These are phyloP conservation scores for Yamadazyma taylorii DNA, from an alignment of 1,139 yeast species.

Conservation along the genomic window DNA sequence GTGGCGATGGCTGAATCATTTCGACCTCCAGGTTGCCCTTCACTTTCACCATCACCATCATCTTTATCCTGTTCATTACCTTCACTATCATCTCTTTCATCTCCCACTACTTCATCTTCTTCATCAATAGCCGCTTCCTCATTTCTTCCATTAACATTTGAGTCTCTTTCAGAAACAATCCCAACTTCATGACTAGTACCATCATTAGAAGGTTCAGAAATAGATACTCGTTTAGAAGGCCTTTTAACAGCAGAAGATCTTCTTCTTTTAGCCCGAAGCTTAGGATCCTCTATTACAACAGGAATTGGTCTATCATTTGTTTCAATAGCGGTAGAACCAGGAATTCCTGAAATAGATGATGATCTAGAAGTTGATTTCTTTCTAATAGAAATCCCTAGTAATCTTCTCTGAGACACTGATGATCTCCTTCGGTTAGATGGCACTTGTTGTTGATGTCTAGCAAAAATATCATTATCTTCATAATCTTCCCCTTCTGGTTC, in stretches of 20 bases:
- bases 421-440: constrained; percentile 25
- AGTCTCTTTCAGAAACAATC: too few relatives aligned
- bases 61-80: neutral
- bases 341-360: constrained; percentile 15
- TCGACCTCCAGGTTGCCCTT: too few relatives aligned
- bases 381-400: constrained; percentile 36
- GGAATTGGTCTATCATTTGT: constrained; percentile 22
- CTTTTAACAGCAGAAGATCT: constrained; percentile 20
- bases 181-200: too few relatives aligned
- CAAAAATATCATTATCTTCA: constrained; percentile 34
- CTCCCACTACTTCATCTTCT: neutral
- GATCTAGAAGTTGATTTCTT: constrained; percentile 34
- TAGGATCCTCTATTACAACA: constrained; percentile 39
- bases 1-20: too few relatives aligned
- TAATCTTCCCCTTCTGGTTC: constrained; percentile 26
- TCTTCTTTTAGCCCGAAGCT: constrained; percentile 30
- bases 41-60: constrained; percentile 7
- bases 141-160: neutral
- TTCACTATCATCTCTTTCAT: neutral
- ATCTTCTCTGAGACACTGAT: constrained; percentile 34
- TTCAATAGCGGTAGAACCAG: constrained; percentile 13
- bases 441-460: neutral
- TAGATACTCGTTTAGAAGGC: constrained; percentile 11
- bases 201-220: constrained; percentile 3
- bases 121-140: constrained; percentile 1